These are phyloP conservation scores for Thelonectria discophora DNA, from an alignment of 2,329 filamentous ascomycete genomes.

Conservation along the genomic window DNA sequence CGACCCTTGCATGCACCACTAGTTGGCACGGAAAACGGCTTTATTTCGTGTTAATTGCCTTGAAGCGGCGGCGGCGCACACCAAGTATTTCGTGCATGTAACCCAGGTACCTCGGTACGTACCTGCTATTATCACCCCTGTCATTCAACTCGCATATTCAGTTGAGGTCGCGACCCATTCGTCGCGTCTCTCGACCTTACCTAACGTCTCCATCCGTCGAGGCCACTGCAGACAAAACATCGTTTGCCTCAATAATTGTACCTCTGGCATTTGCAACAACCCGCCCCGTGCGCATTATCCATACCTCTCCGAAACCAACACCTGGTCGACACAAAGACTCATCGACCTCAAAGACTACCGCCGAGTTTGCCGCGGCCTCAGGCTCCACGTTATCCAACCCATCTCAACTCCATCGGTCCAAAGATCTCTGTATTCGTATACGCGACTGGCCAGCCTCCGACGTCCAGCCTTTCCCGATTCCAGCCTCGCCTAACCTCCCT, in stretches of 20 bases:
- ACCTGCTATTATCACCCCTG: neutral
- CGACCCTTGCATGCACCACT: neutral
- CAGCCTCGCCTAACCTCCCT: conserved; percentile 11
- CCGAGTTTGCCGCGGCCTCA: conserved; percentile 12
- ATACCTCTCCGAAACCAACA: neutral
- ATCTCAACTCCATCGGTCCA: neutral
- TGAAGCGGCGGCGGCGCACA: neutral
- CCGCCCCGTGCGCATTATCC: neutral
- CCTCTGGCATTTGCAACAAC: neutral
- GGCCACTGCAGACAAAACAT: conserved; percentile 1
- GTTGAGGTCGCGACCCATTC: neutral
- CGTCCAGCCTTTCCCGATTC: neutral
- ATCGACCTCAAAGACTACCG: neutral
- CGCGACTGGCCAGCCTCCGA: conserved; percentile 10
- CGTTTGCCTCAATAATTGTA: conserved; percentile 1
- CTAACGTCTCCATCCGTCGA: neutral
- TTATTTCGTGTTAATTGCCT: neutral
- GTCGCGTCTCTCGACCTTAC: conserved; percentile 4
- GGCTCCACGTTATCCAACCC: conserved; percentile 9
- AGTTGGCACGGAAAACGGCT: neutral
- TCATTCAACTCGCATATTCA: neutral
- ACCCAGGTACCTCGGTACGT: neutral
- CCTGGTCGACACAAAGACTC: too few relatives aligned
- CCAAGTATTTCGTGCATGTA: neutral
- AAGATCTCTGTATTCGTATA: neutral